phyloP scores from a whole-genome alignment of 2,329 filamentous ascomycete genomes.

The Onygenales sp. region DNA sequence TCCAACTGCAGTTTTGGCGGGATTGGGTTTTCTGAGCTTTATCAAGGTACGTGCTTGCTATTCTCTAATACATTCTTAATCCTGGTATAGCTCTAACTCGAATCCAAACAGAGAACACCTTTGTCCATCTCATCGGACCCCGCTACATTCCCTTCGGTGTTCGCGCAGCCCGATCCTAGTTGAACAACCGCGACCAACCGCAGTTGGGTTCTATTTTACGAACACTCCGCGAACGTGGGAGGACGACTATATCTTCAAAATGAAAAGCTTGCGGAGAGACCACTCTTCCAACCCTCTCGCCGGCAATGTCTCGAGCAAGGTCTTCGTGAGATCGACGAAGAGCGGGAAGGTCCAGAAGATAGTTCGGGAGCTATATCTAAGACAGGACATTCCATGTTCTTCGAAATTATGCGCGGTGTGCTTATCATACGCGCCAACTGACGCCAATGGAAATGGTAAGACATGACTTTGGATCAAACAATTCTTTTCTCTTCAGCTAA shows the following conservation, averaged over 20 bases:
- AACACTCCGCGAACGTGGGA: constrained; percentile 1
- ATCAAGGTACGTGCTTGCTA: background rate
- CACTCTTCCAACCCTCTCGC: constrained; percentile 45
- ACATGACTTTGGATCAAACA: constrained; percentile 7
- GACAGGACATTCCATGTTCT: constrained; percentile 95
- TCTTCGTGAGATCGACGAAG: constrained; percentile 88
- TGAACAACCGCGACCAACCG: background rate
- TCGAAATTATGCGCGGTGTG: constrained; percentile 78
- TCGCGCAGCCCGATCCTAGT: background rate
- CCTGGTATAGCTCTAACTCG: background rate
- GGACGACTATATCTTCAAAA: constrained; percentile 20
- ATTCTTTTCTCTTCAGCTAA: background rate
- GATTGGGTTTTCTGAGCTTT: background rate
- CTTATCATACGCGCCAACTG: constrained; percentile 61
- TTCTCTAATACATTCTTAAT: background rate
- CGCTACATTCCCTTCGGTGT: background rate
- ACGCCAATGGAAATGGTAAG: constrained; percentile 68
- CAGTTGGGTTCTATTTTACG: background rate
- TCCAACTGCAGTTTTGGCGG: background rate
- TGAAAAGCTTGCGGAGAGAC: constrained; percentile 56
- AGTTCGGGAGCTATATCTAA: constrained; percentile 88
- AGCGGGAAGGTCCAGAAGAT: constrained; percentile 98
- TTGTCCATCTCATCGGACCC: background rate
- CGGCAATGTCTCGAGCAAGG: constrained; percentile 82
- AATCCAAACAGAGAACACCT: background rate